Evolutionary conservation across 2,329 filamentous ascomycete species (phyloP), one percentile per base, ranked within the genome.

Genomic region (Colletotrichum sp.): DNA sequence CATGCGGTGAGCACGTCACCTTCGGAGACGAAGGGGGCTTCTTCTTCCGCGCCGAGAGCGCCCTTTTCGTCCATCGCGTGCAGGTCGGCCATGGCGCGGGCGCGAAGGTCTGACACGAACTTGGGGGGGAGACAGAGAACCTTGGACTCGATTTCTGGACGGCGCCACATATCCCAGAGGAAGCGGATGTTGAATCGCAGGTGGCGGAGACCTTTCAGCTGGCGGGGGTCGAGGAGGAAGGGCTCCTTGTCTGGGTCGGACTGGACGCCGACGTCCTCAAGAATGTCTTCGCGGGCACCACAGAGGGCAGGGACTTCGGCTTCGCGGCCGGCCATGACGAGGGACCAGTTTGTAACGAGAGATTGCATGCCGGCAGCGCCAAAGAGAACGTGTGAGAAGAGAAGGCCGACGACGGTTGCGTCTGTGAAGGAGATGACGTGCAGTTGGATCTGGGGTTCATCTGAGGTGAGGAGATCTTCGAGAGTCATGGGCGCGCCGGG

Each of bases 391-490:
- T 91, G 90, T 3, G 87, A 85, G 81, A 84, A 89, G 3, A 82
- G 81, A 1, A 91, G 76, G 0, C 84, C 83, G 3, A 91, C 81
- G 0, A 91, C 79, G 0, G 90, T 91, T 0, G 87, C 86, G 72
- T 92, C 86, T 5, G 78, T 79, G 78, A 91, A 91, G 0, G 85
- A 84, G 5, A 86, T 84, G 57, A 91, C 82, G 75, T 89, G 87
- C 6, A 91, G 80, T 6, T 84, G 84, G 6, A 91, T 79, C 78
- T 88, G 86, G 1, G 89, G 89, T 22, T 78, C 80, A 78, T 90
- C 88, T 6, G 79, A 76, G 59, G 80, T 79, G 15, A 88, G 64
- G 75, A 86, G 88, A 71, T 89, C 87, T 2, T 83, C 79, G 1
- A 88, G 76, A 4, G 77, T 82, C 13, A 24, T 64, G 7, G 80